Evolutionary conservation across 176 grass and related monocot genomes (phyloP).

Genomic region (Canna indica): DNA sequence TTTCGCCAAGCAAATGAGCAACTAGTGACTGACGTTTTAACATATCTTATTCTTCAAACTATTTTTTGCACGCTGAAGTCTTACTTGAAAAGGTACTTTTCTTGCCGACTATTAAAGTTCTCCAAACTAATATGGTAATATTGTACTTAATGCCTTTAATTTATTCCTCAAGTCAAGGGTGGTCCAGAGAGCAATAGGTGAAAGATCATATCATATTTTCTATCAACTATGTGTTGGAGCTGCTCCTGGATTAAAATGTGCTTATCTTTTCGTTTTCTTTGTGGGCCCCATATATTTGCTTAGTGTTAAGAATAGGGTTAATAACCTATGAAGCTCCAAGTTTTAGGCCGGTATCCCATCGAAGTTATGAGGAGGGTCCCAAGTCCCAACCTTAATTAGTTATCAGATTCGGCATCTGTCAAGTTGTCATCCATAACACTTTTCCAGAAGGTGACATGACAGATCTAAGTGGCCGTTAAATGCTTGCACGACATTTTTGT

Average conservation of each 20-base stretch:
- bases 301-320: too few species aligned
- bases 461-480: too few species aligned
- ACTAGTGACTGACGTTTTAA: not conserved
- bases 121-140: not conserved
- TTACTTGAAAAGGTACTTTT: constrained; percentile 92
- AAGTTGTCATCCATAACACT: too few species aligned
- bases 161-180: constrained; percentile 74
- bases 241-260: constrained; percentile 42
- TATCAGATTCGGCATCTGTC: too few species aligned
- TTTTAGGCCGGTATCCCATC: too few species aligned
- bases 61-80: constrained; percentile 36
- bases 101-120: not conserved
- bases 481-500: not conserved
- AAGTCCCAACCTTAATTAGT: too few species aligned
- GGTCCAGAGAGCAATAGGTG: constrained; percentile 74
- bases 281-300: too few species aligned
- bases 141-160: constrained; percentile 19
- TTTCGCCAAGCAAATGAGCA: not conserved
- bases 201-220: constrained; percentile 95
- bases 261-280: not conserved
- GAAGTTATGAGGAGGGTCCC: too few species aligned
- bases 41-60: not conserved
- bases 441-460: too few species aligned
- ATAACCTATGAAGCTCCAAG: too few species aligned
- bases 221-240: constrained; percentile 97